Percentiles rank a stretch among this genome's conserved stretches.
These are phyloP conservation scores for Diplodia seriata DNA, from an alignment of 2,329 filamentous ascomycete genomes.

Conservation along the genomic window DNA sequence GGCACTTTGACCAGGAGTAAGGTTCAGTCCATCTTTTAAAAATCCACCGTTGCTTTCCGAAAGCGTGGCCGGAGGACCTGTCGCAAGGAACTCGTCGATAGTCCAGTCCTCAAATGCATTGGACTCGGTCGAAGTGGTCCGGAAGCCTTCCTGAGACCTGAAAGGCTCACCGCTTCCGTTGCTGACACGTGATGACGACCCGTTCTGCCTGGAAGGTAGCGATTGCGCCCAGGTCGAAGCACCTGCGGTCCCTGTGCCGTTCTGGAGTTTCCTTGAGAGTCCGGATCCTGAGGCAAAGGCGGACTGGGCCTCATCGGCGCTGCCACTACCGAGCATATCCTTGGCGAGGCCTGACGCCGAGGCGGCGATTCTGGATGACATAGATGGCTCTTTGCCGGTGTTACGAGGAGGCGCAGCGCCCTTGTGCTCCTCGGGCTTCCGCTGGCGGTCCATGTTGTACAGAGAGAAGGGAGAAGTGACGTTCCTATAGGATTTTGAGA, in stretches of 20 bases:
- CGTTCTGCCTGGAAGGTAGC: slow-evolving; percentile 31
- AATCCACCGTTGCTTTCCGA: too few species aligned
- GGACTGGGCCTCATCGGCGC: slow-evolving; percentile 32
- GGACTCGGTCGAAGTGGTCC: slow-evolving; percentile 1
- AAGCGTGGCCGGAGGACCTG: too few species aligned
- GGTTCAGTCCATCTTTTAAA: too few species aligned
- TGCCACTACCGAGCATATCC: slow-evolving; percentile 31
- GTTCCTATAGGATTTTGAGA: slow-evolving; percentile 9
- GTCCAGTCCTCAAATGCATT: too few species aligned
- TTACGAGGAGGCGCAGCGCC: slow-evolving; percentile 20
- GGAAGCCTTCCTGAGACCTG: slow-evolving; percentile 19
- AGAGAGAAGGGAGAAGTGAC: neutral
- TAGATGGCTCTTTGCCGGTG: slow-evolving; percentile 32
- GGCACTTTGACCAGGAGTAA: neutral
- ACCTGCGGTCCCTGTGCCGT: slow-evolving; percentile 24
- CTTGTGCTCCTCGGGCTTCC: slow-evolving; percentile 3
- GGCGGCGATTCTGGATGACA: slow-evolving; percentile 35
- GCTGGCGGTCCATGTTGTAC: slow-evolving; percentile 20
- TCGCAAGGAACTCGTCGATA: neutral
- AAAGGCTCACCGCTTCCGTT: slow-evolving; percentile 11
- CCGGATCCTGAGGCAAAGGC: slow-evolving; percentile 29
- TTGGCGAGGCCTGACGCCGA: slow-evolving; percentile 36
- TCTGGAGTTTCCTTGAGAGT: slow-evolving; percentile 31
- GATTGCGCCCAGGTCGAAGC: slow-evolving; percentile 32
- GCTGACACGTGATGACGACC: slow-evolving; percentile 25